These are phyloP conservation scores for Sarocladium strictum DNA, from an alignment of 2,329 filamentous ascomycete genomes.

Conservation along the genomic window DNA sequence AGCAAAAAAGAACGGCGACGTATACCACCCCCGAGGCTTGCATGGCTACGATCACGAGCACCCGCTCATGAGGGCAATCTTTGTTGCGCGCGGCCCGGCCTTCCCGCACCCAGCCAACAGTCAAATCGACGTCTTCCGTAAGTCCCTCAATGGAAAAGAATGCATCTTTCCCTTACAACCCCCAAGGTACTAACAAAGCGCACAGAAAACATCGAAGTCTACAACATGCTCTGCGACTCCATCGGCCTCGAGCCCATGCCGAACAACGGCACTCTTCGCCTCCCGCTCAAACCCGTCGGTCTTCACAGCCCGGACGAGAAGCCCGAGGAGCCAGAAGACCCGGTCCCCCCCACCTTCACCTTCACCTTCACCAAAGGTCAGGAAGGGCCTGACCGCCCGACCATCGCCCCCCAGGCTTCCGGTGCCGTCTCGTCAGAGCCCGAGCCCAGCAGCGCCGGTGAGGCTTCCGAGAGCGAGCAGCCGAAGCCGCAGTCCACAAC, in stretches of 20 bases:
- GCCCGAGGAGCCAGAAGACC: slow-evolving; percentile 48
- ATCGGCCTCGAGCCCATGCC: slow-evolving; percentile 65
- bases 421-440: slow-evolving; percentile 10
- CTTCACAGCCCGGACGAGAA: slow-evolving; percentile 48
- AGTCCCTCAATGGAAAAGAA: too few species aligned
- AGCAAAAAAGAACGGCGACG: slow-evolving; percentile 54
- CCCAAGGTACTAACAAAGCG: slow-evolving; percentile 18
- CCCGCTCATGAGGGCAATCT: slow-evolving; percentile 93
- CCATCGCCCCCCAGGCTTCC: neutral
- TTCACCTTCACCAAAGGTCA: slow-evolving; percentile 10
- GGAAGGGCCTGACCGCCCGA: slow-evolving; percentile 9
- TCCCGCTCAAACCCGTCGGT: slow-evolving; percentile 61
- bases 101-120: slow-evolving; percentile 84
- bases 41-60: slow-evolving; percentile 96
- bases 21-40: slow-evolving; percentile 76
- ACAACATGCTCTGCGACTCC: slow-evolving; percentile 90
- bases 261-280: slow-evolving; percentile 81
- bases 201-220: slow-evolving; percentile 86
- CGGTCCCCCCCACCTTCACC: too few species aligned
- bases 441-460: neutral
- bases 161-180: neutral
- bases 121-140: slow-evolving; percentile 74
- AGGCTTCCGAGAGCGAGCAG: neutral
- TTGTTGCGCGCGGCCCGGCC: slow-evolving; percentile 83
- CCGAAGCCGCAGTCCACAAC: slow-evolving; percentile 12